Percentiles rank a stretch among this genome's conserved stretches.
Conservation (phyloP, 352 stramenopile species). For the Chrysophaeum taylorii region DNA sequence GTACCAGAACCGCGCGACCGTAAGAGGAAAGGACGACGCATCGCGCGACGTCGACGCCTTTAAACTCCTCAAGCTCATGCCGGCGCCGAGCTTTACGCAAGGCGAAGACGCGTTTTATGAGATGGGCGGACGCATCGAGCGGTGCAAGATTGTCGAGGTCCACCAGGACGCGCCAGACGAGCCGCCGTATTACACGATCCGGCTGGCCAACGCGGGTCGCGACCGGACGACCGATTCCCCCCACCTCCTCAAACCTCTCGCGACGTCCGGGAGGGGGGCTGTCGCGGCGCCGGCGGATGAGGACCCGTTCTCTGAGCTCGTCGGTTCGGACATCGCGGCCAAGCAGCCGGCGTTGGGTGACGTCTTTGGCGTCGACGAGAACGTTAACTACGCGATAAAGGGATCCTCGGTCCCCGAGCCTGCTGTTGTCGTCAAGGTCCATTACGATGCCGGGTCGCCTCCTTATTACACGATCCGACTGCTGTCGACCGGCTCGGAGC, state of each 20-base stretch:
- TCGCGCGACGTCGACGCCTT: background rate
- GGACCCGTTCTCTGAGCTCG: background rate
- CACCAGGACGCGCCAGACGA: background rate
- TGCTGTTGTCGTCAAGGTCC: background rate
- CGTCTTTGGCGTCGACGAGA: background rate
- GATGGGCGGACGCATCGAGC: background rate
- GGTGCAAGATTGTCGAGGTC: background rate
- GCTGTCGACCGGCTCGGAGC: background rate
- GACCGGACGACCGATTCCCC: background rate
- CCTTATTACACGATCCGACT: slow-evolving; percentile 3
- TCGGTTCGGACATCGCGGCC: background rate
- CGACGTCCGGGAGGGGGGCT: background rate
- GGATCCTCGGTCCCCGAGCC: background rate
- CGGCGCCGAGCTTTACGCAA: background rate
- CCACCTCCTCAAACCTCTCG: background rate
- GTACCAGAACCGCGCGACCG: background rate
- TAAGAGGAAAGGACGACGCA: background rate
- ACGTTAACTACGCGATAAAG: background rate
- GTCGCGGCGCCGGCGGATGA: background rate
- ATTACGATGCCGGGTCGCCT: background rate
- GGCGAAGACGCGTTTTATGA: slow-evolving; percentile 2
- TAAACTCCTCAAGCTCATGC: background rate
- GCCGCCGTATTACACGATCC: background rate
- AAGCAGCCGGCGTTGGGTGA: background rate
- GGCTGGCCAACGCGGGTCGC: background rate